These are phyloP conservation scores for Aspergillus sp. DNA, from an alignment of 2,329 filamentous ascomycete species.

Conservation along the genomic window DNA sequence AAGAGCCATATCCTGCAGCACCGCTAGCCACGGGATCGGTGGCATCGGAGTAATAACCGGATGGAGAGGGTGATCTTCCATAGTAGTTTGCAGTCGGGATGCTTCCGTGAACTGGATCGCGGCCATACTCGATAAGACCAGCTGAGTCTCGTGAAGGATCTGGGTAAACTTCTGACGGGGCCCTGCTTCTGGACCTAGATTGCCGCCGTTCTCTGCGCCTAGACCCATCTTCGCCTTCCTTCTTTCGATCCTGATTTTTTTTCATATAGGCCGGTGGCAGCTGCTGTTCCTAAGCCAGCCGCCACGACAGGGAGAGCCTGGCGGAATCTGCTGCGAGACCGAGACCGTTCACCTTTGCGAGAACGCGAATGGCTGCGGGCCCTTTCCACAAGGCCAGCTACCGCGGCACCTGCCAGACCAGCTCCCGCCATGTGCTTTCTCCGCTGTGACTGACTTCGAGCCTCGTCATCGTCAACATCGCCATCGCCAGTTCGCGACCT, in stretches of 20 bases:
- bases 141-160: conserved; percentile 40
- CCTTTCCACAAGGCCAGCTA: conserved; percentile 56
- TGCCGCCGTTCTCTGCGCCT: conserved; percentile 33
- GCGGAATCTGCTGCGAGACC: conserved; percentile 52
- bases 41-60: conserved; percentile 37
- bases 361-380: conserved; percentile 55
- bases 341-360: conserved; percentile 44
- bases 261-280: conserved; percentile 59
- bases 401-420: conserved; percentile 58
- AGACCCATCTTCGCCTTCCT: conserved; percentile 44
- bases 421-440: conserved; percentile 58
- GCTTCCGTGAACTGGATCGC: conserved; percentile 57
- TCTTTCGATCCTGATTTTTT: conserved; percentile 50
- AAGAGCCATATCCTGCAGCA: conserved; percentile 20
- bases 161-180: conserved; percentile 35
- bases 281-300: conserved; percentile 57
- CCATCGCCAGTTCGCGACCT: conserved; percentile 11
- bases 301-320: conserved; percentile 57
- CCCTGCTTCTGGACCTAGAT: conserved; percentile 44
- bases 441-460: conserved; percentile 43
- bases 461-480: conserved; percentile 15
- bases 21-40: conserved; percentile 36
- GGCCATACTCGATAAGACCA: conserved; percentile 60
- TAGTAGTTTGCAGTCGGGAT: conserved; percentile 44
- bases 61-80: conserved; percentile 34